Evolutionary conservation across 805 yeast genomes (phyloP), one percentile per base, ranked within the genome.

Genomic region (Pichia ethanolica): DNA sequence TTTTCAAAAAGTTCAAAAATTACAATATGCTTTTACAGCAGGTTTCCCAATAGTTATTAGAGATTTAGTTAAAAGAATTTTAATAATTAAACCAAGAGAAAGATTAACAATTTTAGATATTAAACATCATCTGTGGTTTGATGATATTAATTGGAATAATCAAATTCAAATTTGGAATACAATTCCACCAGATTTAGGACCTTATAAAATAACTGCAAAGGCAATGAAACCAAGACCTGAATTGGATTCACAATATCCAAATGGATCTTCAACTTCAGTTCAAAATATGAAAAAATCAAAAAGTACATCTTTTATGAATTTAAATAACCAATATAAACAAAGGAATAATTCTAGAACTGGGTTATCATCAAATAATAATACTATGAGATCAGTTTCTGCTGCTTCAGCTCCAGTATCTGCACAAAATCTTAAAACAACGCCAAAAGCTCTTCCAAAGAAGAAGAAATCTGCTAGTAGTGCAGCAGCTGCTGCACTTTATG

Each of bases 11-110:
- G 84, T 86, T 51, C 80, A 86, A 58, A 86, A 86, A 62, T 71
- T 83, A 44, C 91, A 86, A 59, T 86, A 75, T 66, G 93, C 95
- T 2, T 86, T 83, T 59, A 81, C 89, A 48, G 93, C 95, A 4
- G 93, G 93, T 0, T 86, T 86, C 59, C 95, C 95, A 6, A 72
- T 78, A 64, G 70, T 83, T 12, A 60, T 84, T 4, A 71, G 95
- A 58, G 95, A 86, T 65, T 71, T 86, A 56, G 81, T 86, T 39
- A 85, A 85, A 61, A 77, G 79, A 54, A 79, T 86, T 12, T 67
- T 86, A 42, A 77, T 83, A 1, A 68, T 82, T 44, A 78, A 77
- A 52, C 89, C 91, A 5, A 74, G 75, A 8, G 78, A 77, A 53
- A 74, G 95, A 64, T 70, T 80, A 2, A 74, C 79, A 0, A 73